phyloP scores from a whole-genome alignment of 78 protist genomes.

The Dictyostelium brefeldianum region DNA sequence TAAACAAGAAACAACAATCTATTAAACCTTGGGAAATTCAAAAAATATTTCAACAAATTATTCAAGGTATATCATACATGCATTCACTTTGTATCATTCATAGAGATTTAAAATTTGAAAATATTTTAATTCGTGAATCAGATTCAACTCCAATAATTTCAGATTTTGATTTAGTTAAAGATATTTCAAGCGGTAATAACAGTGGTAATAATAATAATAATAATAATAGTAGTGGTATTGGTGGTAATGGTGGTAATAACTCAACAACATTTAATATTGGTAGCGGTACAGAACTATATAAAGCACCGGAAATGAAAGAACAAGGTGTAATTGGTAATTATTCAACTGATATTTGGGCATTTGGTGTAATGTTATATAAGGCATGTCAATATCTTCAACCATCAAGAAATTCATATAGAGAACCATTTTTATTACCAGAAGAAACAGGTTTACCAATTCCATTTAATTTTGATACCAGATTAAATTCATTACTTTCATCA shows the following conservation, averaged over 20 bases:
- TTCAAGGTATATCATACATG: slow-evolving; percentile 87
- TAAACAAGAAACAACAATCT: neutral
- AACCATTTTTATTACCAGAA: slow-evolving; percentile 22
- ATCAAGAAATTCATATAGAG: neutral
- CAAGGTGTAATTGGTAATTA: slow-evolving; percentile 17
- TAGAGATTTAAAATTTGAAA: slow-evolving; percentile 87
- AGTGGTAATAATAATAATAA: neutral
- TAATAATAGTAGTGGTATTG: neutral
- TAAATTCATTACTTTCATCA: neutral
- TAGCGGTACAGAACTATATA: slow-evolving; percentile 63
- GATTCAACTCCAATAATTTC: slow-evolving; percentile 54
- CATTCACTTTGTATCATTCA: slow-evolving; percentile 92
- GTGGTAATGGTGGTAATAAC: neutral
- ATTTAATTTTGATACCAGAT: slow-evolving; percentile 25
- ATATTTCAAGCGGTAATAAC: neutral
- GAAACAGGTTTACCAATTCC: neutral
- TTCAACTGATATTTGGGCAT: slow-evolving; percentile 73
- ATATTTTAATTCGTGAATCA: slow-evolving; percentile 48
- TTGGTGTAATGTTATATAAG: slow-evolving; percentile 70
- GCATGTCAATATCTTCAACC: neutral
- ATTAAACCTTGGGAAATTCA: slow-evolving; percentile 70
- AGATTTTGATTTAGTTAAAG: slow-evolving; percentile 52
- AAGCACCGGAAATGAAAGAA: slow-evolving; percentile 74
- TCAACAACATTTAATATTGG: slow-evolving; percentile 36
- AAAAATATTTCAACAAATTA: slow-evolving; percentile 78